Conservation (phyloP, 2,329 filamentous ascomycete species). For the Phaeosphaeriaceae sp. region DNA sequence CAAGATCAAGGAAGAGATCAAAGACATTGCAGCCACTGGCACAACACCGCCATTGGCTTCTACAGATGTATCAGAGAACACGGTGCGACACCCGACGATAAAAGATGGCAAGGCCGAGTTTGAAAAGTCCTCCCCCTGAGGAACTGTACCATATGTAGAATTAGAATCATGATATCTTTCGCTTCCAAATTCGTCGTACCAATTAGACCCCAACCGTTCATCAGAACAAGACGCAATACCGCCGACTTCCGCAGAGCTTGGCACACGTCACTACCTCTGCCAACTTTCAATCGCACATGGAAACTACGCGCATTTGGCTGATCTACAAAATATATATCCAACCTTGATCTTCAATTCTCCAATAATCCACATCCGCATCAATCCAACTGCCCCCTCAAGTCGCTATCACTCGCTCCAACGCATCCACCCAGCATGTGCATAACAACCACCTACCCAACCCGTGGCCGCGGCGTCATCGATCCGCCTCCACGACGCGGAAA, state of each 20-base stretch:
- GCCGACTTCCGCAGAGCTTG: background rate
- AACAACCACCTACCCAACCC: conserved; percentile 38
- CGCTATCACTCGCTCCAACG: background rate
- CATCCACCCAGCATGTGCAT: conserved; percentile 38
- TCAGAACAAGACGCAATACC: background rate
- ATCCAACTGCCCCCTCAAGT: background rate
- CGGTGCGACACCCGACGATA: conserved; percentile 34
- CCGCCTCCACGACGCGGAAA: conserved; percentile 40
- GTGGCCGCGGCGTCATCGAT: conserved; percentile 34
- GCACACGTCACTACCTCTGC: conserved; percentile 3
- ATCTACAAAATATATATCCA: background rate
- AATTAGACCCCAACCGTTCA: no score
- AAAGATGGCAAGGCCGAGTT: conserved; percentile 37
- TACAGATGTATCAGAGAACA: conserved; percentile 20
- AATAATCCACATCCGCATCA: background rate
- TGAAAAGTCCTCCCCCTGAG: conserved; percentile 20
- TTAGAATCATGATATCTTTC: conserved; percentile 3
- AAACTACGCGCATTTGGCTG: background rate
- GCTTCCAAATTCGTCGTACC: background rate
- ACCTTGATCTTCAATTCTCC: background rate
- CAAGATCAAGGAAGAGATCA: conserved; percentile 47
- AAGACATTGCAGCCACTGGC: conserved; percentile 31
- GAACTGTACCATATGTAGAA: conserved; percentile 20
- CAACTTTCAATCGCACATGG: background rate
- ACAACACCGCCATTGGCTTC: conserved; percentile 22